Evolutionary conservation across 768 basidiomycete species (phyloP).

Genomic region (Mycena belliarum): DNA sequence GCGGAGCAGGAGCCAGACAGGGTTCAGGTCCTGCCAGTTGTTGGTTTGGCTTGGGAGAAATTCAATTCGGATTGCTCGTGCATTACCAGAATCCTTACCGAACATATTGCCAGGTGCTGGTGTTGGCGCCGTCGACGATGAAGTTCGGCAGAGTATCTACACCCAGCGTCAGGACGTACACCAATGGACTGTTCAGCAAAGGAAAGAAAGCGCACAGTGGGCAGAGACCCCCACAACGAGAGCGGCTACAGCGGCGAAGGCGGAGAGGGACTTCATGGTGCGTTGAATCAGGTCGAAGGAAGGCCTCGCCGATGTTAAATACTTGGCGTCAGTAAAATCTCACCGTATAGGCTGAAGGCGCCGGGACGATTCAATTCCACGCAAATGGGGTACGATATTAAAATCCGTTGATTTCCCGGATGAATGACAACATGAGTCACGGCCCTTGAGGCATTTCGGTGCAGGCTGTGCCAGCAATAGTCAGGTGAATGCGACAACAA

Average conservation of each 20-base stretch:
- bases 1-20: not conserved
- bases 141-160: conserved; percentile 16
- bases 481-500: not conserved
- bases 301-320: not conserved
- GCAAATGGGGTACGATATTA: not conserved
- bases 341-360: not conserved
- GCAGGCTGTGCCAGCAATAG: not conserved
- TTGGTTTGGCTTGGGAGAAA: conserved; percentile 11
- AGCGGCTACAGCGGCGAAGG: not conserved
- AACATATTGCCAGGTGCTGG: conserved; percentile 14
- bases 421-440: not conserved
- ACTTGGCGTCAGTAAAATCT: not conserved
- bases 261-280: conserved; percentile 9
- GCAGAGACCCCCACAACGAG: conserved; percentile 5
- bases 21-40: conserved; percentile 17
- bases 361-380: not conserved
- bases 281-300: not conserved
- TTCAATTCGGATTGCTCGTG: not conserved
- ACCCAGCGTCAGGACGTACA: not conserved
- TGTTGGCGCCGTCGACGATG: conserved; percentile 3
- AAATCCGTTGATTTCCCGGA: conserved; percentile 1
- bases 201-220: conserved; percentile 3
- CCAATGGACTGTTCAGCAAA: too few relatives aligned
- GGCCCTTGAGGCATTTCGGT: not conserved
- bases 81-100: conserved; percentile 1